A percentile compares a stretch with the other conserved stretches of the same genome.
Evolutionary conservation across 495 filamentous ascomycete genomes (phyloP).

Genomic region (Penicillium coprophilum): DNA sequence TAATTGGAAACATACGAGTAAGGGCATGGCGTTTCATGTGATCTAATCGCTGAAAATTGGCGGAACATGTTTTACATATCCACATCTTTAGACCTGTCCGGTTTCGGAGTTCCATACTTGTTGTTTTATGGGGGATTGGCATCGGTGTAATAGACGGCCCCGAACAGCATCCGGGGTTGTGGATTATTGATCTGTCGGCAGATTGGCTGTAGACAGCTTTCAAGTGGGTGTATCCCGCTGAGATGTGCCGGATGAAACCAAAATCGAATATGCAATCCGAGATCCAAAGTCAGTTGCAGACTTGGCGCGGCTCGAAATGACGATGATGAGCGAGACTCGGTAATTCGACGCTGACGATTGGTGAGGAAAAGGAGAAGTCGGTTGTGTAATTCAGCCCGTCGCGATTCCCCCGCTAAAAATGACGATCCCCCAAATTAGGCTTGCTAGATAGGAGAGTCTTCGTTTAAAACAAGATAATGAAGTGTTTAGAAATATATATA

Average conservation of each 20-base stretch:
- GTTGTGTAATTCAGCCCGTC: conserved; percentile 14
- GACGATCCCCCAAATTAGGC: not conserved
- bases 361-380: conserved; percentile 6
- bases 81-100: conserved; percentile 14
- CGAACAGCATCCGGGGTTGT: not conserved
- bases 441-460: not conserved
- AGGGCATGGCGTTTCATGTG: conserved; percentile 34
- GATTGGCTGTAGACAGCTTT: not conserved
- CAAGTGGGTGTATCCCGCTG: conserved; percentile 3
- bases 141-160: conserved; percentile 1
- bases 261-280: not conserved
- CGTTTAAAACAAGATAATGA: not conserved
- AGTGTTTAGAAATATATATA: not conserved
- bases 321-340: conserved; percentile 8
- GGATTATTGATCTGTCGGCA: not conserved
- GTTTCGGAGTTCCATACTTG: conserved; percentile 6
- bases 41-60: conserved; percentile 32
- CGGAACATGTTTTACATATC: conserved; percentile 34
- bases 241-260: not conserved
- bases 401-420: conserved; percentile 26
- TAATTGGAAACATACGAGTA: conserved; percentile 27
- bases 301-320: not conserved
- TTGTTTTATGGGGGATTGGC: conserved; percentile 16
- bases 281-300: conserved; percentile 3
- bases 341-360: conserved; percentile 12